Base-by-base conservation (phyloP, 2,329 filamentous ascomycete species). In the Neodidymelliopsis sp. region DNA sequence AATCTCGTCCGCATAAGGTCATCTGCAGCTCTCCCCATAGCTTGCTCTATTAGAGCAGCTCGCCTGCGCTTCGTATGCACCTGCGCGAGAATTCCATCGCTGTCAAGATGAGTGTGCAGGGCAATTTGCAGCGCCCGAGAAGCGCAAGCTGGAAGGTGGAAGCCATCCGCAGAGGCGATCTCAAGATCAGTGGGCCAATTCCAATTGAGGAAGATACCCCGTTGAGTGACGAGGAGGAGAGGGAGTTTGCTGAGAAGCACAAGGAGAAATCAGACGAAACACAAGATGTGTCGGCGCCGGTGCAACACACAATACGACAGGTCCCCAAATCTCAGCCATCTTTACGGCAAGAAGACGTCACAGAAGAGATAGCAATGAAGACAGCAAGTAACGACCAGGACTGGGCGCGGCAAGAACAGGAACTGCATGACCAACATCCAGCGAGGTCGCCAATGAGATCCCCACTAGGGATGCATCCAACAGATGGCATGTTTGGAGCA, bases 111-210 rank as follows among this genome's bases (percentile, higher is more conserved):
- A 68, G 59, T 51, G 61, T 58, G 47, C 59, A 63, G 39, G 57
- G 41, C 18, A 50, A 40, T 29, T 43, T 71, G 49, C 63, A 67
- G 45, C 66, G 70, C 18, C 68, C 47, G 2, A 39, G 47, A 7
- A 50, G 47, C 15, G 47, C 70, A 6, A 72, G 66, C 55, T 73
- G 69, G 70, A 74, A 73, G 57, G 68, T 68, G 1, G 71, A 72
- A 43, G 71, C 71, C 2, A 74, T 74, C 31, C 63, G 71, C 10
- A 66, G 66, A 40, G 71, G 71, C 2, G 57, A 71, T 41, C 55
- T 74, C 29, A 72, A 73, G 47, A 73, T 74, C 38, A 72, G 67
- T 40, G 68, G 70, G 6, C 71, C 71, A 8, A 65, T 73, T 40
- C 71, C 70, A n/a, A 70, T 72, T 20, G 70, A 65, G 12, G 69